These are phyloP conservation scores for Ocimum tenuiflorum DNA, from an alignment of 257 asterid species.

Conservation along the genomic window DNA sequence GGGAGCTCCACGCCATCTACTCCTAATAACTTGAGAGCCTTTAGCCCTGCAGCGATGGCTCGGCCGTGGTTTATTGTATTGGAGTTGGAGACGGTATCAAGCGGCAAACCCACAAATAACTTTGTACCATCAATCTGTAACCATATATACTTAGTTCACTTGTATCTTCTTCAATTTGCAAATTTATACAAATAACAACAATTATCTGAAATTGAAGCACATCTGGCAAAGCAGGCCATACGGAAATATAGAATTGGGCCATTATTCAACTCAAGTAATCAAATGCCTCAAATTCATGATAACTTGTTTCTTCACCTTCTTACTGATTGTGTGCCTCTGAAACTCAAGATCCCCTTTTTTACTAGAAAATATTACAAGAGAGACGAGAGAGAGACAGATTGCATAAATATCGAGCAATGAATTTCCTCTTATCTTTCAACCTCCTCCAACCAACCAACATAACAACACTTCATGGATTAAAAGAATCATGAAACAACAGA, in stretches of 20 bases:
- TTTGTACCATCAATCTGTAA: conserved; percentile 47
- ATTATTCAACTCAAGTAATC: too few relatives aligned
- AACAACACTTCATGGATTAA: background rate
- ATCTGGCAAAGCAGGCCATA: background rate
- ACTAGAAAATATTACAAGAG: background rate
- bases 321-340: background rate
- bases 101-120: conserved; percentile 74
- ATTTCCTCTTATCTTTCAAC: background rate
- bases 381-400: background rate
- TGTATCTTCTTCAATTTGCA: background rate
- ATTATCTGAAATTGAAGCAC: background rate
- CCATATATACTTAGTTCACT: background rate
- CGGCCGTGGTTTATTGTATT: conserved; percentile 54
- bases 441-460: background rate
- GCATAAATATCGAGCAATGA: background rate
- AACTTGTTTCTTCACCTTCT: background rate
- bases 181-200: background rate
- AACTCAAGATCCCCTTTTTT: background rate
- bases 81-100: conserved; percentile 55
- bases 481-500: conserved; percentile 8
- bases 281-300: too few relatives aligned
- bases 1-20: conserved; percentile 90
- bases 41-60: conserved; percentile 73
- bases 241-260: background rate
- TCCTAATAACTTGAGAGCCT: conserved; percentile 72